Conservation (phyloP, 495 filamentous ascomycete species). For the Aspergillus kassunensis region DNA sequence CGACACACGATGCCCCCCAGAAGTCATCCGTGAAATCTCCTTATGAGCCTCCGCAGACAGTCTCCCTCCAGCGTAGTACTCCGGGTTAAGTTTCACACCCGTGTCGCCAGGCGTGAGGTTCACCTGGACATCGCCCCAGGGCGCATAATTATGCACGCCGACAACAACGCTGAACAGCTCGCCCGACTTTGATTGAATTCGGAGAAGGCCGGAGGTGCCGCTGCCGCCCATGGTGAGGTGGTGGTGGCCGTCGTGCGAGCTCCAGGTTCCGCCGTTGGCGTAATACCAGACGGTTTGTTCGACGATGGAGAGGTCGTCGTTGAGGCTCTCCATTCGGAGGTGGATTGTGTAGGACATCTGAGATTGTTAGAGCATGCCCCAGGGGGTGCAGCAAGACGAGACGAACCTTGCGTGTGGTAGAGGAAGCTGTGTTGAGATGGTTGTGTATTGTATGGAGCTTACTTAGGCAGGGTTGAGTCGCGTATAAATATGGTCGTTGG, state of each 20-base stretch:
- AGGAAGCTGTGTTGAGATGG: too few species aligned
- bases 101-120: neutral
- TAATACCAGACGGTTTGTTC: slow-evolving; percentile 7
- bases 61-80: slow-evolving; percentile 7
- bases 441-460: too few species aligned
- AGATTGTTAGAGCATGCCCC: too few species aligned
- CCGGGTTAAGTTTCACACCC: slow-evolving; percentile 3
- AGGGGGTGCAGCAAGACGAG: too few species aligned
- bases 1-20: neutral
- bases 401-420: too few species aligned
- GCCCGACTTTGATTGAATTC: slow-evolving; percentile 1
- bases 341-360: slow-evolving; percentile 8
- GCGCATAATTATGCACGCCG: slow-evolving; percentile 6
- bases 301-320: slow-evolving; percentile 2
- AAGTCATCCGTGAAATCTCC: neutral
- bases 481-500: too few species aligned
- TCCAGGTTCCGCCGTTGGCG: slow-evolving; percentile 7
- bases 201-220: slow-evolving; percentile 7
- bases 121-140: slow-evolving; percentile 2
- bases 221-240: slow-evolving; percentile 4
- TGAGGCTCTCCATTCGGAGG: neutral
- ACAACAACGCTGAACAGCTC: slow-evolving; percentile 4
- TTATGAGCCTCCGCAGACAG: neutral
- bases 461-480: too few species aligned
- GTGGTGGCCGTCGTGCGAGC: slow-evolving; percentile 4